A percentile compares a stretch with the other conserved stretches of the same genome.
Conservation (phyloP, 1,139 yeast species). For the Yamadazyma membranifaciens region DNA sequence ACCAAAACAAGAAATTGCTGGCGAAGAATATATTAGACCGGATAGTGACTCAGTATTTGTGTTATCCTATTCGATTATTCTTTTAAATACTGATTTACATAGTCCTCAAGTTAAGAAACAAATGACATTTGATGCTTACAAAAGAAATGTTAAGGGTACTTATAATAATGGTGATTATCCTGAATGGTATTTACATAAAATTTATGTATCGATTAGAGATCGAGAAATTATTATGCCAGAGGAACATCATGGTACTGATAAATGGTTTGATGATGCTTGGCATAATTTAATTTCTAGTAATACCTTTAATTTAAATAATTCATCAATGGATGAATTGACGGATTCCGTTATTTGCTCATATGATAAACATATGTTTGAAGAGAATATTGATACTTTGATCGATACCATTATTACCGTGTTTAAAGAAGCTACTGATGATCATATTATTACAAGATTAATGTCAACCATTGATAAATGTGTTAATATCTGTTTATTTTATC, state of each 20-base stretch:
- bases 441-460: slow-evolving; percentile 81
- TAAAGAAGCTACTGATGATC: slow-evolving; percentile 87
- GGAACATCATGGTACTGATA: slow-evolving; percentile 84
- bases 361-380: slow-evolving; percentile 69
- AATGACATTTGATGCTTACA: slow-evolving; percentile 85
- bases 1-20: slow-evolving; percentile 16
- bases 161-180: slow-evolving; percentile 80
- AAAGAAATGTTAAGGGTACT: slow-evolving; percentile 76
- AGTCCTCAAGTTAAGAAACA: slow-evolving; percentile 79
- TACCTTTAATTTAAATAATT: slow-evolving; percentile 9
- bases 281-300: slow-evolving; percentile 69
- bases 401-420: slow-evolving; percentile 74
- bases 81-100: slow-evolving; percentile 77
- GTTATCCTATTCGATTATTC: slow-evolving; percentile 69
- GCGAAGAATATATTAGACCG: slow-evolving; percentile 52
- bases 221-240: slow-evolving; percentile 97
- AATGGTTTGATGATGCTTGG: slow-evolving; percentile 95
- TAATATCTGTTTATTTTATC: slow-evolving; percentile 66
- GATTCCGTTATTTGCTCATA: slow-evolving; percentile 41
- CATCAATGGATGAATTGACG: slow-evolving; percentile 16
- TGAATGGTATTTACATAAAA: slow-evolving; percentile 76
- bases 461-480: slow-evolving; percentile 86
- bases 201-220: slow-evolving; percentile 76
- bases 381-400: slow-evolving; percentile 59
- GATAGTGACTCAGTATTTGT: slow-evolving; percentile 73